Evolutionary conservation across 306 rosid genomes (phyloP).

Genomic region (Cicer arietinum): DNA sequence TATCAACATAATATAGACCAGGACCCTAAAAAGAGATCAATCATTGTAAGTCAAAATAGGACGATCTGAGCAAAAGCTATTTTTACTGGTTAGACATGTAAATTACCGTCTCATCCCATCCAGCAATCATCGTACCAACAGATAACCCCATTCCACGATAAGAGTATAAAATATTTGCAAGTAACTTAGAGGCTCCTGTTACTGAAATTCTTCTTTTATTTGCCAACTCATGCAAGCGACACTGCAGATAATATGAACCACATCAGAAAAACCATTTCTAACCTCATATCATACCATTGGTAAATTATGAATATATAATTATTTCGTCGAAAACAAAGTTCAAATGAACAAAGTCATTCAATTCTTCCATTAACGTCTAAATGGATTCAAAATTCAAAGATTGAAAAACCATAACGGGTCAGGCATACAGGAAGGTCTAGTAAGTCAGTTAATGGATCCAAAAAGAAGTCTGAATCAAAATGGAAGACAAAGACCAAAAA

Average conservation of each 20-base stretch:
- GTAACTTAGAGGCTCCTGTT: slow-evolving; percentile 92
- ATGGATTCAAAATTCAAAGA: slow-evolving; percentile 26
- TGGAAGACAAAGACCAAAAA: slow-evolving; percentile 15
- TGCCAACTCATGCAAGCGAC: slow-evolving; percentile 90
- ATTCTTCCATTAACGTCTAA: slow-evolving; percentile 14
- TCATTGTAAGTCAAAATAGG: neutral
- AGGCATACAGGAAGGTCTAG: neutral
- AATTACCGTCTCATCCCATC: slow-evolving; percentile 98
- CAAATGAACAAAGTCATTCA: slow-evolving; percentile 6
- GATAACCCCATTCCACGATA: slow-evolving; percentile 98
- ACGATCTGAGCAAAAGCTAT: slow-evolving; percentile 12
- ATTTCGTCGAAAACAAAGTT: slow-evolving; percentile 2
- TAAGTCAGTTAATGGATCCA: slow-evolving; percentile 3
- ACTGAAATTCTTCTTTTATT: slow-evolving; percentile 94
- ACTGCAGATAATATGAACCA: slow-evolving; percentile 50
- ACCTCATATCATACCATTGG: neutral
- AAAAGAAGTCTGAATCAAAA: neutral
- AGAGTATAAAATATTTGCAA: slow-evolving; percentile 94
- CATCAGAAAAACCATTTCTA: slow-evolving; percentile 36
- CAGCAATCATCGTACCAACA: slow-evolving; percentile 99
- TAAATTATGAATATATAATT: neutral
- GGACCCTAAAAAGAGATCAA: slow-evolving; percentile 69
- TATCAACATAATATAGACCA: slow-evolving; percentile 92
- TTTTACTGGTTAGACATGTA: neutral
- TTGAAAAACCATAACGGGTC: slow-evolving; percentile 13